Evolutionary conservation across 169 alveolate genomes (phyloP), one percentile per base, ranked within the genome.

Genomic region (Plasmodium gonderi): DNA sequence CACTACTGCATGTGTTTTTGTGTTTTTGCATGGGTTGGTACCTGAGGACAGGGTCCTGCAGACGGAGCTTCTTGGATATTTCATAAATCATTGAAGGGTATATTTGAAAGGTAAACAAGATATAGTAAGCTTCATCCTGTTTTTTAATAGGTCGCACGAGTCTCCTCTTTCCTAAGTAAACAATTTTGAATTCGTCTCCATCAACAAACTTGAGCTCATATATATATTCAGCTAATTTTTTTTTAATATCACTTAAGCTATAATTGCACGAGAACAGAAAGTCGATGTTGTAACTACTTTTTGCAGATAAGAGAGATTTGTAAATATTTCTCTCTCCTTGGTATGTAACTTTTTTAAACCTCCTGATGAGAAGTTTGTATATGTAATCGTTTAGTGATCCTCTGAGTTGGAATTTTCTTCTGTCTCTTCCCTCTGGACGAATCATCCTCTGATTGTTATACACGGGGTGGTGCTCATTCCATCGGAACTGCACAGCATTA

Each of bases 311-410:
- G 0, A 82, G 29, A 26, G 68, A 29, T 54, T 82, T 82, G 60
- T 68, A 82, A 26, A 69, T 69, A 17, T 69, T 82, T 31, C 26
- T 6, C 29, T n/a, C 65, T 68, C 40, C 26, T 82, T 69, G 49
- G 31, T 82, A 54, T 69, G 74, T 68, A 20, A 54, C 40, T 51
- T 47, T 82, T 20, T 82, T 82, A 40, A 82, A 82, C 23, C 42
- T 68, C 26, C 38, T 29, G 74, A 82, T 69, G 20, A 82, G 76
- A 14, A 82, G 76, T 40, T 69, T 82, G 60, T 82, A 82, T n/a
- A 82, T 82, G 42, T 82, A 82, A 26, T 82, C 91, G 23, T 82
- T 82, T 26, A 82, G 76, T n/a, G 91, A 82, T 23, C 91, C 91
- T 5, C 72, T 20, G n/a, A 60, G 72, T 20, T 20, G 1, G 72